Base-by-base conservation (phyloP, 2,329 filamentous ascomycete genomes). In the Cercospora sp. region DNA sequence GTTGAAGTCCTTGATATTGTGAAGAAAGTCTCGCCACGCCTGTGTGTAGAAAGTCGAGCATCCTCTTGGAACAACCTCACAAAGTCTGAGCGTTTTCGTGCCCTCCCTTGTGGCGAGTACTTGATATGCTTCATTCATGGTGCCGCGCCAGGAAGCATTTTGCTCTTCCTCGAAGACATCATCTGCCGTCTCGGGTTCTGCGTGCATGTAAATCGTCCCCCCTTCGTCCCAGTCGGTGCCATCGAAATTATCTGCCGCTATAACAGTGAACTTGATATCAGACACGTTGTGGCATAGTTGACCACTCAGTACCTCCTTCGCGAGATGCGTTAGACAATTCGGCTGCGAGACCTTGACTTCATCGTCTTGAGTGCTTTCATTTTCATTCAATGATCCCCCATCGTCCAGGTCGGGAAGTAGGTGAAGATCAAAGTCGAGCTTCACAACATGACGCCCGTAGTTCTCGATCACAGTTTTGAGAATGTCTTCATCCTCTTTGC, bases 81-180 rank as follows among this genome's bases (percentile, higher is more conserved):
- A n/a, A 7, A 67, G 33, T 20, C 23, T 53, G 18, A 67, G 33
- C 1, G 31, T 48, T 28, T 51, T 57, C 16, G 31, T 20, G 20
- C 23, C 20, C 26, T 20, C 30, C 12, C 61, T 63, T 36, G 36
- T 53, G 16, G 65, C 60, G 13, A 67, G 60, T 9, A 40, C 28
- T 16, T 33, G 65, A 18, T 62, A 67, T n/a, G 65, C 51, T 30
- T 67, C 65, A 40, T 67, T 42, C 36, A 63, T 58, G n/a, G n/a
- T 51, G 23, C 48, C 60, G 18, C 36, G 65, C 65, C 65, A 67
- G 16, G 45, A 13, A 7, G 33, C 10, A 16, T 30, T 26, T 18
- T 40, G 26, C 18, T 63, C 61, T 13, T 51, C 45, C 10, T 55
- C 28, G 10, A 16, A 20, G 6, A 63, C 30, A 13, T 63, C 45